These are phyloP conservation scores for Parastagonospora avenae DNA, from an alignment of 2,329 filamentous ascomycete species.

Conservation along the genomic window DNA sequence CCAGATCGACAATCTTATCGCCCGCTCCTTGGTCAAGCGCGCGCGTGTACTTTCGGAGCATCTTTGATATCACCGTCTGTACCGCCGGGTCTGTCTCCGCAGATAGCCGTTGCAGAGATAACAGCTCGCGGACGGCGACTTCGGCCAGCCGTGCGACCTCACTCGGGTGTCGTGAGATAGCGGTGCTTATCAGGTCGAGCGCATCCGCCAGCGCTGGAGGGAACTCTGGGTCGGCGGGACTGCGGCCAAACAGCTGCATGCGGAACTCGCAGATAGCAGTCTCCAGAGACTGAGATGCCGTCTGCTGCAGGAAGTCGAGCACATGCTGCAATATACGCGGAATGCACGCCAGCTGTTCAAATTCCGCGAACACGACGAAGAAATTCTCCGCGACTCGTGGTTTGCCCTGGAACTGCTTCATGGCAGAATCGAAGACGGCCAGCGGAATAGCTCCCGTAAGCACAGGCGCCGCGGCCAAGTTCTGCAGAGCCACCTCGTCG, in stretches of 20 bases:
- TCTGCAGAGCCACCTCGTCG: slow-evolving; percentile 64
- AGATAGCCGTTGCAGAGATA: slow-evolving; percentile 50
- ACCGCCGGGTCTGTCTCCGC: slow-evolving; percentile 59
- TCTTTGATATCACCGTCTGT: slow-evolving; percentile 56
- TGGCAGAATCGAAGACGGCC: slow-evolving; percentile 86
- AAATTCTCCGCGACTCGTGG: slow-evolving; percentile 72
- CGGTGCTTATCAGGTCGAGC: slow-evolving; percentile 65
- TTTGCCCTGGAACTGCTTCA: slow-evolving; percentile 75
- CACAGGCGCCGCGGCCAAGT: slow-evolving; percentile 73
- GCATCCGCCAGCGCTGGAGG: slow-evolving; percentile 71
- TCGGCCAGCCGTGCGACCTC: slow-evolving; percentile 48
- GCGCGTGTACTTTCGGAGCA: slow-evolving; percentile 45
- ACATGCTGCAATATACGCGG: slow-evolving; percentile 74
- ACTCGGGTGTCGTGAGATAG: slow-evolving; percentile 46
- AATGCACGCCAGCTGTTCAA: slow-evolving; percentile 69
- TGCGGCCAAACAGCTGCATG: slow-evolving; percentile 70
- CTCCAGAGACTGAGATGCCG: slow-evolving; percentile 59
- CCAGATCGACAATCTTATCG: slow-evolving; percentile 32
- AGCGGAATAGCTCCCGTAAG: slow-evolving; percentile 91
- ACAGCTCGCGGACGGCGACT: slow-evolving; percentile 56
- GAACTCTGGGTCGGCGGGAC: slow-evolving; percentile 69
- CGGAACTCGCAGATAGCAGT: slow-evolving; percentile 74
- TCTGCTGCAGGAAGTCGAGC: slow-evolving; percentile 65
- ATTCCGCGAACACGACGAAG: slow-evolving; percentile 78
- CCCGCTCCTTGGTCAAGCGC: slow-evolving; percentile 30